Conservation (phyloP, 1,284 basidiomycete species). For the Malassezia vespertilionis region DNA sequence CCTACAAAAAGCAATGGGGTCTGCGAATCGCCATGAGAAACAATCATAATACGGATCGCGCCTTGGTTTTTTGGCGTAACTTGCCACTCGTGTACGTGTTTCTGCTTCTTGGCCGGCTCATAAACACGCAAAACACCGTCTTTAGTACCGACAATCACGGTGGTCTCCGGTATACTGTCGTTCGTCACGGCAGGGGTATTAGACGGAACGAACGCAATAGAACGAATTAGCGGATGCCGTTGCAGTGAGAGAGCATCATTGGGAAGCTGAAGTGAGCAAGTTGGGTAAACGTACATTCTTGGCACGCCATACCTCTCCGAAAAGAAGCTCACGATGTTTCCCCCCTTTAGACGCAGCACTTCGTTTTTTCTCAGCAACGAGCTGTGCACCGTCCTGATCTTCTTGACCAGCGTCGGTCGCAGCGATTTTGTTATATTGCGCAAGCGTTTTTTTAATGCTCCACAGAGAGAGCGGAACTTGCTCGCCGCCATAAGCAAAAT, state of each 20-base stretch:
- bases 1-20: slow-evolving; percentile 7
- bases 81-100: slow-evolving; percentile 12
- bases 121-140: slow-evolving; percentile 15
- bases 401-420: background rate
- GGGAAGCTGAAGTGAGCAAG: too few species aligned
- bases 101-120: slow-evolving; percentile 3
- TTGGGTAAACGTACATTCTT: too few species aligned
- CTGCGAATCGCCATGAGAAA: background rate
- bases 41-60: slow-evolving; percentile 6
- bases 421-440: background rate
- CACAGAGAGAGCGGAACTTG: slow-evolving; percentile 14
- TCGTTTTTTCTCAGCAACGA: slow-evolving; percentile 3
- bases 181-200: background rate
- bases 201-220: slow-evolving; percentile 5
- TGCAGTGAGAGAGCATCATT: slow-evolving; percentile 13
- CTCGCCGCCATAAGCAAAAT: slow-evolving; percentile 15
- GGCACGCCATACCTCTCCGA: slow-evolving; percentile 16
- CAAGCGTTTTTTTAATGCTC: background rate
- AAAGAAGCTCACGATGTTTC: slow-evolving; percentile 1
- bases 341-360: background rate
- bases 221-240: slow-evolving; percentile 10
- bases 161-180: background rate
- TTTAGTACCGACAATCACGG: slow-evolving; percentile 14
- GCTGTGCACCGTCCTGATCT: background rate
- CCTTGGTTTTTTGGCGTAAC: slow-evolving; percentile 13